A percentile compares a stretch with the other conserved stretches of the same genome.
phyloP scores from a whole-genome alignment of 805 yeast genomes.

The Alloascoidea africana region DNA sequence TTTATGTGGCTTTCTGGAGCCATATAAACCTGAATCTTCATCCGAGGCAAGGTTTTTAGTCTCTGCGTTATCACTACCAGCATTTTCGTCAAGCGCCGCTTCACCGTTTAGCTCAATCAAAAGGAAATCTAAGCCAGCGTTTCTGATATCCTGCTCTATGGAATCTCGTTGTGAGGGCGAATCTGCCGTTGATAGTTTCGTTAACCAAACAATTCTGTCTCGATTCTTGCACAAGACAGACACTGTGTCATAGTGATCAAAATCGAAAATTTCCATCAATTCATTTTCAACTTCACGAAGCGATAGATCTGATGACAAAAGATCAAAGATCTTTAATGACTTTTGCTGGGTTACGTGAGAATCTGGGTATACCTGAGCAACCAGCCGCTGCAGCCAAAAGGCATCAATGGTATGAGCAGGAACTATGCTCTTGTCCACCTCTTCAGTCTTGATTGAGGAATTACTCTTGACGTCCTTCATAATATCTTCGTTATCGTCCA shows the following conservation, averaged over 20 bases:
- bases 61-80: conserved; percentile 16
- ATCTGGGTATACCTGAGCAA: conserved; percentile 24
- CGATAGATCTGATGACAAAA: conserved; percentile 23
- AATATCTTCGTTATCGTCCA: conserved; percentile 10
- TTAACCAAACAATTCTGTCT: conserved; percentile 36
- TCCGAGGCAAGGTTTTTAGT: conserved; percentile 5
- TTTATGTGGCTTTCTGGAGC: conserved; percentile 21
- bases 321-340: conserved; percentile 22
- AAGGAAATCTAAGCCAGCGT: conserved; percentile 24
- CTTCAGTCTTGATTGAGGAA: conserved; percentile 3
- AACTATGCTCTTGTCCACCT: conserved; percentile 9
- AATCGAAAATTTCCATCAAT: conserved; percentile 36
- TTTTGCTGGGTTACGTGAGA: conserved; percentile 24
- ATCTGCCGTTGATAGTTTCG: conserved; percentile 24
- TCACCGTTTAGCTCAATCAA: conserved; percentile 25
- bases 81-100: conserved; percentile 8
- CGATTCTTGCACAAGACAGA: conserved; percentile 34
- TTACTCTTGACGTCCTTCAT: conserved; percentile 7
- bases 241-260: conserved; percentile 34
- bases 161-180: conserved; percentile 20
- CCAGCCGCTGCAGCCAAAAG: conserved; percentile 37
- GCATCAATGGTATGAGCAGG: conserved; percentile 26
- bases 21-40: conserved; percentile 2
- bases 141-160: conserved; percentile 28
- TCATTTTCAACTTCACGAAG: conserved; percentile 34